Base-by-base conservation (phyloP, 768 basidiomycete genomes). In the Phaeotremella skinneri region DNA sequence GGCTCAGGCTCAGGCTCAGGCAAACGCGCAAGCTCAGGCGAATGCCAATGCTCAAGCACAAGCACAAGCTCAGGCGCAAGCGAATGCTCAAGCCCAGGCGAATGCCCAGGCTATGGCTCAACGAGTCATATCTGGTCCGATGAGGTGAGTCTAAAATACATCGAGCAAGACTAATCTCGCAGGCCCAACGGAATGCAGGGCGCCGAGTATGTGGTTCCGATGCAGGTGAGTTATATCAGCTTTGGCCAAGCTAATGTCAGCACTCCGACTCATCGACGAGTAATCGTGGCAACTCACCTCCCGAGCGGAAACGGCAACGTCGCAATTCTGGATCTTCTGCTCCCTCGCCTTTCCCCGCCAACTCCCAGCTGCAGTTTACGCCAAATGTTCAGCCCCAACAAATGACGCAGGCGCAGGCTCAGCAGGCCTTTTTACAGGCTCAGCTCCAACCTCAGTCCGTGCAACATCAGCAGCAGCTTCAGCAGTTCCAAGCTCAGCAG, bases 281-380 rank as follows among this genome's bases (percentile, higher is more conserved):
- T 21, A n/a, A 45, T 17, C 37, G 62, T 29, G 56, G 59, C 26
- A 48, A 55, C 11, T 68, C 72, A 14, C 72, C 72, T 6, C 72
- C 72, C 43, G 72, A 70, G 1, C 63, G 72, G 5, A 74, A 74
- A 53, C 55, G 72, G 34, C 67, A 69, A 66, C 52, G 72, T 16
- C 41, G 69, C 14, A 74, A 71, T 58, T 71, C 72, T 2, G 72
- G 72, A 0, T 60, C 58, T 20, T 63, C 72, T 2, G 72, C 69
- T 3, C 69, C 72, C 21, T 62, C 59, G 25, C 72, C 72, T 2
- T 73, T 64, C 59, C 52, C 63, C 21, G 64, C 13, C 21, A 13
- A 45, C 6, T 37, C 34, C 34, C 43, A 45, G 20, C 7, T 45
- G 7, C 43, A 45, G 21, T 45, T 45, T 21, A 45, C 43, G 21